These are phyloP conservation scores for Lycium ferocissimum DNA, from an alignment of 257 asterid species.

Conservation along the genomic window DNA sequence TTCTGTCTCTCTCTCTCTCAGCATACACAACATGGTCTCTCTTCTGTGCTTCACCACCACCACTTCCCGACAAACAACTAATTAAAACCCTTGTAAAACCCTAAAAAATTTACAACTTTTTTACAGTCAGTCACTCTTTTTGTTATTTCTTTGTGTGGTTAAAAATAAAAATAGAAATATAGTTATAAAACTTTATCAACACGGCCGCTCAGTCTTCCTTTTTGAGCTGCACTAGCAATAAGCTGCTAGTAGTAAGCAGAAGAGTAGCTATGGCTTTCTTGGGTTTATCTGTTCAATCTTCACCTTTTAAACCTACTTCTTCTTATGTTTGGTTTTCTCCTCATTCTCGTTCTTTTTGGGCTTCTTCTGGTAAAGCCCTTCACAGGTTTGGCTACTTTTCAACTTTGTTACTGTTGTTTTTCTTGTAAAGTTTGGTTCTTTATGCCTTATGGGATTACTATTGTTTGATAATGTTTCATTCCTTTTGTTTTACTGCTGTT, in stretches of 20 bases:
- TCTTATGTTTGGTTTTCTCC: conserved; percentile 62
- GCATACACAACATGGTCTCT: conserved; percentile 8
- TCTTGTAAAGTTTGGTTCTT: conserved; percentile 23
- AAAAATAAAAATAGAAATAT: not conserved
- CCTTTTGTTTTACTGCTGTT: too few relatives aligned
- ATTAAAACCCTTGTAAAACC: conserved; percentile 34
- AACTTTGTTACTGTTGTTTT: not conserved
- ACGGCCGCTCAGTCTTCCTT: conserved; percentile 67
- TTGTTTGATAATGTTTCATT: conserved; percentile 1
- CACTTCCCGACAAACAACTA: conserved; percentile 28
- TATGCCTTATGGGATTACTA: conserved; percentile 16
- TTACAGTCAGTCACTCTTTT: not conserved
- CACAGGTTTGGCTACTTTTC: conserved; percentile 56
- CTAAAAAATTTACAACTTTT: not conserved
- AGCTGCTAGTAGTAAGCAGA: conserved; percentile 41
- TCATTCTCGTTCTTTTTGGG: conserved; percentile 47
- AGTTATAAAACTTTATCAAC: conserved; percentile 45
- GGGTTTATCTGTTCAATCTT: conserved; percentile 72
- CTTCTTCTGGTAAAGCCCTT: conserved; percentile 47
- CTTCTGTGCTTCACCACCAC: not conserved
- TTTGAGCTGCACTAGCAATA: conserved; percentile 59
- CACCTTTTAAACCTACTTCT: conserved; percentile 56
- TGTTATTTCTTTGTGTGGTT: not conserved
- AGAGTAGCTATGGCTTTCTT: conserved; percentile 77
- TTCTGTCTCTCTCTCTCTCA: not conserved